Evolutionary conservation across 139 green algal species (phyloP), one percentile per base, ranked within the genome.

Genomic region (Trebouxia sp.): DNA sequence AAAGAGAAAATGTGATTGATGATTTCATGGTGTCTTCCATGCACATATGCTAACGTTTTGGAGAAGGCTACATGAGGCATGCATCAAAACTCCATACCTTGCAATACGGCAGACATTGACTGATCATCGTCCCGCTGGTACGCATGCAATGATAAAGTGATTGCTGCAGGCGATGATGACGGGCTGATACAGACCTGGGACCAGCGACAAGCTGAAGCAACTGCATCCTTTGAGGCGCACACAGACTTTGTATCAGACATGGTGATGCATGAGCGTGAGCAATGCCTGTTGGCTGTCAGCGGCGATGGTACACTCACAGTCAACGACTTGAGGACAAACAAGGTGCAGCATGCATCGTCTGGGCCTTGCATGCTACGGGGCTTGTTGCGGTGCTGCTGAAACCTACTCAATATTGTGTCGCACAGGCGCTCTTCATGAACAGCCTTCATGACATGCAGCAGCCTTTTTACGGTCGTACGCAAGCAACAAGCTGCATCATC

Each of bases 111-210:
- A 12, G 48, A 42, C 14, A 22, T 11, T 39, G 9, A 56, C 47
- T 56, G 10, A 30, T 6, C 38, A 17, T 14, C 15, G 8, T 9
- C 47, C 14, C 28, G 35, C 35, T 39, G 53, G 37, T 7, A 28
- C 22, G 14, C 45, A 11, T 48, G 87, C 9, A 69, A 87, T 11
- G 82, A 90, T 32, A 89, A 12, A 87, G 17, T 69, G 66, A 10
- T 84, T 84, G n/a, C n/a, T 30, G 83, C 89, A 38, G 94, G 93
- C 17, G 94, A 97, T 85, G 92, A 98, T 69, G 86, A 91, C 6
- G 94, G 95, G 1, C 62, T 72, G 7, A 51, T 98, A 8, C 88
- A 89, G 81, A 58, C 97, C 20, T 98, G 94, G 93, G 95, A 98
- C 80, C 69, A 84, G 6, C 84, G 95, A 20, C 82, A 89, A 47